These are phyloP conservation scores for Articulospora tetracladia DNA, from an alignment of 495 filamentous ascomycete species.

Conservation along the genomic window DNA sequence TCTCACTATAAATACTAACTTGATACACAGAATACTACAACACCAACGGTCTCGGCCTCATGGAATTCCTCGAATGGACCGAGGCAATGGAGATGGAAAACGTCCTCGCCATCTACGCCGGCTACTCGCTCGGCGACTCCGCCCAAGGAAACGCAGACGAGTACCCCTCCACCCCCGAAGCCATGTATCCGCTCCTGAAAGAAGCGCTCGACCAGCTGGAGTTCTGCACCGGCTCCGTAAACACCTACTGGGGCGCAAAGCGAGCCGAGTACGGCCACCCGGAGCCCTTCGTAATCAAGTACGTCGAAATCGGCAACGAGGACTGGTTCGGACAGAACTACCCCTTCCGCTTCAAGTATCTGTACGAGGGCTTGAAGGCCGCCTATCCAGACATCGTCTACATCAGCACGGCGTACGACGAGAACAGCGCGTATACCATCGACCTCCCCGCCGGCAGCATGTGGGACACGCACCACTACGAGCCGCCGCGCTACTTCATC, in stretches of 20 bases:
- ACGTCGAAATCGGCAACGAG: slow-evolving; percentile 42
- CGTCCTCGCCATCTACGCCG: slow-evolving; percentile 45
- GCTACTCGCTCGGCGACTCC: slow-evolving; percentile 39
- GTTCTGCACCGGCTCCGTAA: slow-evolving; percentile 12
- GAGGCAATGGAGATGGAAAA: slow-evolving; percentile 47
- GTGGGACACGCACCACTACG: slow-evolving; percentile 45
- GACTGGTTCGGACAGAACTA: slow-evolving; percentile 38
- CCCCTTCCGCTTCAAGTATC: slow-evolving; percentile 39
- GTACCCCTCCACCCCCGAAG: slow-evolving; percentile 16
- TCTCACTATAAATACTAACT: background rate
- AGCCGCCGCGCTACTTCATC: slow-evolving; percentile 41
- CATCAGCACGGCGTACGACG: slow-evolving; percentile 30
- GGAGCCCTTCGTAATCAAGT: slow-evolving; percentile 12
- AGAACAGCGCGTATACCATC: slow-evolving; percentile 6
- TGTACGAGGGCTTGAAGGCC: slow-evolving; percentile 45
- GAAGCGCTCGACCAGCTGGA: slow-evolving; percentile 26
- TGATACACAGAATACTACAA: slow-evolving; percentile 37
- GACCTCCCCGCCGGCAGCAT: slow-evolving; percentile 11
- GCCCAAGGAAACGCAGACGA: slow-evolving; percentile 17
- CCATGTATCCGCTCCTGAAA: slow-evolving; percentile 21
- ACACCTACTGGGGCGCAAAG: slow-evolving; percentile 10
- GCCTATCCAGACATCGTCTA: slow-evolving; percentile 48
- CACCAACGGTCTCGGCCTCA: slow-evolving; percentile 45
- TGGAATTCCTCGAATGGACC: slow-evolving; percentile 53
- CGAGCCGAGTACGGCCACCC: slow-evolving; percentile 12